A percentile compares a stretch with the other conserved stretches of the same genome.
These are phyloP conservation scores for Aechmea fasciata DNA, from an alignment of 176 grass and related monocot species.

Conservation along the genomic window DNA sequence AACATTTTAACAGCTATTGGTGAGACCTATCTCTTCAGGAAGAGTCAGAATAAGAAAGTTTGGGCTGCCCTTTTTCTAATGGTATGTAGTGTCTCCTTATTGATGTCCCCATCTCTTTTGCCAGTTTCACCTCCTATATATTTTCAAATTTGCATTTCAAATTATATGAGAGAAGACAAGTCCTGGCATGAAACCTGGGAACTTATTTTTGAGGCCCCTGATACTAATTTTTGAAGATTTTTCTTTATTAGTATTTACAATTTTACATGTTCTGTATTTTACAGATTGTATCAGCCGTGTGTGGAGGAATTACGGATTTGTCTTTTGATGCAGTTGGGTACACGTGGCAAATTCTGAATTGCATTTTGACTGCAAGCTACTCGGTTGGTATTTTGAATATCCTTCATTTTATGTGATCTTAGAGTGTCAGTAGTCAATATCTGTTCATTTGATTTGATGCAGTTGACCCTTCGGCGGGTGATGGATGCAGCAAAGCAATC, in stretches of 20 bases:
- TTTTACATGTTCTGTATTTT: conserved; percentile 4
- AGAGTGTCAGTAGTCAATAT: neutral
- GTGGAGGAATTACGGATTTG: conserved; percentile 68
- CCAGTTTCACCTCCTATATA: too few species aligned
- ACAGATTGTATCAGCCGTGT: conserved; percentile 67
- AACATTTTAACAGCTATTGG: conserved; percentile 84
- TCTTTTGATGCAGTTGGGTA: conserved; percentile 71
- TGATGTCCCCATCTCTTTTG: too few species aligned
- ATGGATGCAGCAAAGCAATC: conserved; percentile 83
- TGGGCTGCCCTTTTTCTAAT: conserved; percentile 76
- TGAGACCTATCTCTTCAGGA: conserved; percentile 69
- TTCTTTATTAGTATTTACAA: neutral
- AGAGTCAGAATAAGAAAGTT: conserved; percentile 64
- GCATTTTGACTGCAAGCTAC: conserved; percentile 73
- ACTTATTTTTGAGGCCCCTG: neutral
- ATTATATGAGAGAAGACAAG: too few species aligned
- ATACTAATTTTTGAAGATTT: neutral
- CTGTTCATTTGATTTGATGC: too few species aligned
- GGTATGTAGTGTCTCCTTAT: conserved; percentile 27
- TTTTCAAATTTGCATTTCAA: too few species aligned
- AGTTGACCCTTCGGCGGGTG: conserved; percentile 51
- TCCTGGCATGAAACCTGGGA: too few species aligned
- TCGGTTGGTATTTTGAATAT: conserved; percentile 33
- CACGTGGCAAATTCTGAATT: conserved; percentile 77
- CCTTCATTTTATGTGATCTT: conserved; percentile 12